Percentiles rank a stretch among this genome's conserved stretches.
These are phyloP conservation scores for Microcera coccophila DNA, from an alignment of 2,329 filamentous ascomycete genomes.

Conservation along the genomic window DNA sequence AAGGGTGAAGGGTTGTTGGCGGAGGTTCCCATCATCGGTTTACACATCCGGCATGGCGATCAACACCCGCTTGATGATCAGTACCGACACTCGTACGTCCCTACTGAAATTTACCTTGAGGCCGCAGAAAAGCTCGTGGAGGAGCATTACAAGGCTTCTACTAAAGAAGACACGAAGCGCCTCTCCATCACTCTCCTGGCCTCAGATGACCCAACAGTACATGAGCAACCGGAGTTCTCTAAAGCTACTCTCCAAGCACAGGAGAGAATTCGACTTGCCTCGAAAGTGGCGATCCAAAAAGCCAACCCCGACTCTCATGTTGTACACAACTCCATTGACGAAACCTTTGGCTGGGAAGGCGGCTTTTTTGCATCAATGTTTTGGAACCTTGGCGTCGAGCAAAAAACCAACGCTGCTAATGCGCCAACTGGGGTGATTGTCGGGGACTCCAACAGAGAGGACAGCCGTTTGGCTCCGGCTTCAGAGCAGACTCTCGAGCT, in stretches of 20 bases:
- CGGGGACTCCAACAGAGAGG: slow-evolving; percentile 22
- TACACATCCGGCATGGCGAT: slow-evolving; percentile 80
- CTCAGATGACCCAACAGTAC: slow-evolving; percentile 77
- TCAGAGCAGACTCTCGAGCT: slow-evolving; percentile 59
- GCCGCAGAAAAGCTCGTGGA: slow-evolving; percentile 55
- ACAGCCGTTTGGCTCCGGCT: slow-evolving; percentile 29
- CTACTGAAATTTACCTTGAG: slow-evolving; percentile 63
- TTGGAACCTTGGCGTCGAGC: slow-evolving; percentile 63
- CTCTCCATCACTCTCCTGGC: slow-evolving; percentile 60
- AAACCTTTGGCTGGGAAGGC: slow-evolving; percentile 81
- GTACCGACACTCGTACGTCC: slow-evolving; percentile 74
- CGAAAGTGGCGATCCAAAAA: slow-evolving; percentile 49
- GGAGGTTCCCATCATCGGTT: slow-evolving; percentile 50
- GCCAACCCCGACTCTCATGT: slow-evolving; percentile 42
- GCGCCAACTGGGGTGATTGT: slow-evolving; percentile 27
- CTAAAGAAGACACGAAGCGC: slow-evolving; percentile 35
- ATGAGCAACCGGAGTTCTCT: slow-evolving; percentile 60
- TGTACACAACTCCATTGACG: slow-evolving; percentile 66
- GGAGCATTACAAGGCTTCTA: slow-evolving; percentile 42
- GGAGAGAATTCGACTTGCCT: slow-evolving; percentile 70
- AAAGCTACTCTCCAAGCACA: slow-evolving; percentile 62
- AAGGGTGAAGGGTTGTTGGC: slow-evolving; percentile 40
- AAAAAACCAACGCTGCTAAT: slow-evolving; percentile 39
- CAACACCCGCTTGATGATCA: slow-evolving; percentile 72
- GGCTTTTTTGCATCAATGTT: slow-evolving; percentile 82